These are phyloP conservation scores for Aspergillus tamarii DNA, from an alignment of 2,329 filamentous ascomycete genomes.

Conservation along the genomic window DNA sequence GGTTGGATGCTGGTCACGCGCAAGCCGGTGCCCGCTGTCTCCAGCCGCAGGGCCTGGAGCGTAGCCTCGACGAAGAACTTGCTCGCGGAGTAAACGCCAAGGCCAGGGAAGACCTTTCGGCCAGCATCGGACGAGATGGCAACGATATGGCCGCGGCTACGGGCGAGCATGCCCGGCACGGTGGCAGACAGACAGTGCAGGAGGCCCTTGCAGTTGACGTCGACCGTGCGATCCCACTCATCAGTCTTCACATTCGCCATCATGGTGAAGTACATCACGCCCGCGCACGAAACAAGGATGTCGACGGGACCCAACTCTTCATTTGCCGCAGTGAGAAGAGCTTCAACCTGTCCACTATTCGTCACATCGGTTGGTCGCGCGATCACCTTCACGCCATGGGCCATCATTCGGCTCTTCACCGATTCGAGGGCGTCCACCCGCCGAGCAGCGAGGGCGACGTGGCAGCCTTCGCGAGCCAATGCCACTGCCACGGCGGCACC, in stretches of 20 bases:
- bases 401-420: constrained; percentile 64
- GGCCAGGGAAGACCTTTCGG: constrained; percentile 77
- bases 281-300: constrained; percentile 77
- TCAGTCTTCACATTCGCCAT: constrained; percentile 75
- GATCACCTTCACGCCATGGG: constrained; percentile 66
- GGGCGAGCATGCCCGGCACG: constrained; percentile 71
- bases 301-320: constrained; percentile 72
- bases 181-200: constrained; percentile 71
- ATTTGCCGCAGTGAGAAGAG: constrained; percentile 62
- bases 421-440: constrained; percentile 69
- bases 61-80: constrained; percentile 87
- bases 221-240: constrained; percentile 80
- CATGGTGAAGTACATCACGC: constrained; percentile 89
- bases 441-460: constrained; percentile 72
- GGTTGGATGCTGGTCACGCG: constrained; percentile 77
- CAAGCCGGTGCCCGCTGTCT: constrained; percentile 74
- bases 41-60: constrained; percentile 72
- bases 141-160: constrained; percentile 72
- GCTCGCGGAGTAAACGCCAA: constrained; percentile 80
- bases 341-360: constrained; percentile 65
- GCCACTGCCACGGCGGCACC: constrained; percentile 73
- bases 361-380: constrained; percentile 75
- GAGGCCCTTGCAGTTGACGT: constrained; percentile 85
- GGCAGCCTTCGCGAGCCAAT: constrained; percentile 70
- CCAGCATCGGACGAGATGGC: constrained; percentile 82